phyloP scores from a whole-genome alignment of 441 rosid genomes.

The Bocquillonia castaneifolia region DNA sequence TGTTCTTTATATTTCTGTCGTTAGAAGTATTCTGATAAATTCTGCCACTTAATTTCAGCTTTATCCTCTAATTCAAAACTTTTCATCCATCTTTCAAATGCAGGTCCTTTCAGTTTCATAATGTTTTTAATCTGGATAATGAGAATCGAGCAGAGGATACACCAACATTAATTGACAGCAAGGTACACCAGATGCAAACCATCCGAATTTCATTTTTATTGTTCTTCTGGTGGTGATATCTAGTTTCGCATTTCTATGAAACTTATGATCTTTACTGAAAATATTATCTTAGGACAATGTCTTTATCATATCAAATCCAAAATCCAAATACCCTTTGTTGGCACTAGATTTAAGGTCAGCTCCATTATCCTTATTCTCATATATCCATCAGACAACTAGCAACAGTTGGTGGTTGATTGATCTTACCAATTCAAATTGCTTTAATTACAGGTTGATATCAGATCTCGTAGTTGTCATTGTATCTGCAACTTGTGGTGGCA shows the following conservation, averaged over 20 bases:
- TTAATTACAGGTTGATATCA: conserved; percentile 68
- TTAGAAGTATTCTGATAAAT: conserved; percentile 4
- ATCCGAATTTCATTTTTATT: conserved; percentile 7
- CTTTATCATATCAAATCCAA: conserved; percentile 88
- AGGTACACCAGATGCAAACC: conserved; percentile 35
- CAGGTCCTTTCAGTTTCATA: conserved; percentile 82
- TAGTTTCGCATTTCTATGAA: neutral
- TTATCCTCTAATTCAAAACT: conserved; percentile 13
- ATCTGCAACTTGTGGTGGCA: conserved; percentile 97
- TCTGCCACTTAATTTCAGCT: conserved; percentile 5
- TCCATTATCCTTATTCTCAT: conserved; percentile 4
- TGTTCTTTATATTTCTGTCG: conserved; percentile 1
- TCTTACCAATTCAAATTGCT: conserved; percentile 18
- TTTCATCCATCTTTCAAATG: conserved; percentile 29
- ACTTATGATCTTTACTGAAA: conserved; percentile 16
- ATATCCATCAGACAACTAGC: neutral
- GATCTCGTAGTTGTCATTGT: conserved; percentile 92
- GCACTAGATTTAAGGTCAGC: conserved; percentile 79
- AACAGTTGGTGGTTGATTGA: conserved; percentile 9
- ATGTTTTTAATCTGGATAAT: conserved; percentile 71
- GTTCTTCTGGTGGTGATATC: neutral
- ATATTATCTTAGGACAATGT: conserved; percentile 58
- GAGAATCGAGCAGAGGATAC: conserved; percentile 82
- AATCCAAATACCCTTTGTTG: conserved; percentile 84
- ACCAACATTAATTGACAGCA: conserved; percentile 77